Conservation (phyloP, 2,329 filamentous ascomycete genomes). For the Ceratocystis huliohia region DNA sequence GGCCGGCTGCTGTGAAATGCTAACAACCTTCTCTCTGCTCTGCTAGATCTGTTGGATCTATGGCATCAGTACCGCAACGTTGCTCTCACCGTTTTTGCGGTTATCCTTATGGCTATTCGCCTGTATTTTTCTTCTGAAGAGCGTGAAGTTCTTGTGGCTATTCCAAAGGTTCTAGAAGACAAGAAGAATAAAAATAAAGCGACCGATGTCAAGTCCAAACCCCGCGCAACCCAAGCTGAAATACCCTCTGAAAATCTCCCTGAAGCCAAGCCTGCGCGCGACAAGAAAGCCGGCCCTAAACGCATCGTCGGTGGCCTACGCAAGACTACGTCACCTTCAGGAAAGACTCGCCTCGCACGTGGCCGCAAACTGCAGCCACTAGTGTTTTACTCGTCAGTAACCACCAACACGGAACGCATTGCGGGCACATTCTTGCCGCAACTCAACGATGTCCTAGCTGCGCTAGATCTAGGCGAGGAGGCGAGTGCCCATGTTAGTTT, state of each 20-base stretch:
- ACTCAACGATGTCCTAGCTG: slow-evolving; percentile 40
- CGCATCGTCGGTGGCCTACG: slow-evolving; percentile 37
- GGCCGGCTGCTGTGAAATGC: not conserved
- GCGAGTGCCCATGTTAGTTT: slow-evolving; percentile 28
- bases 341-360: slow-evolving; percentile 24
- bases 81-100: slow-evolving; percentile 32
- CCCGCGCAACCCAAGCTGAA: slow-evolving; percentile 14
- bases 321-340: slow-evolving; percentile 23
- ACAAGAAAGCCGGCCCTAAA: slow-evolving; percentile 28
- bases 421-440: slow-evolving; percentile 50
- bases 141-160: slow-evolving; percentile 28
- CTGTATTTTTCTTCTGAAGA: slow-evolving; percentile 33
- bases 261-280: slow-evolving; percentile 25
- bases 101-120: slow-evolving; percentile 31
- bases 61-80: slow-evolving; percentile 38
- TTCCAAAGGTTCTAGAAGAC: slow-evolving; percentile 29
- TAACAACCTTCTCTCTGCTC: not conserved
- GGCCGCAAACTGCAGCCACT: slow-evolving; percentile 51
- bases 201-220: not conserved
- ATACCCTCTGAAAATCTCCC: not conserved
- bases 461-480: slow-evolving; percentile 28
- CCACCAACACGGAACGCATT: slow-evolving; percentile 65
- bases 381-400: slow-evolving; percentile 83
- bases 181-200: slow-evolving; percentile 20
- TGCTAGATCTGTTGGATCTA: slow-evolving; percentile 30